Evolutionary conservation across 1,284 basidiomycete species (phyloP).

Genomic region (Fistulinella cinereoalba): DNA sequence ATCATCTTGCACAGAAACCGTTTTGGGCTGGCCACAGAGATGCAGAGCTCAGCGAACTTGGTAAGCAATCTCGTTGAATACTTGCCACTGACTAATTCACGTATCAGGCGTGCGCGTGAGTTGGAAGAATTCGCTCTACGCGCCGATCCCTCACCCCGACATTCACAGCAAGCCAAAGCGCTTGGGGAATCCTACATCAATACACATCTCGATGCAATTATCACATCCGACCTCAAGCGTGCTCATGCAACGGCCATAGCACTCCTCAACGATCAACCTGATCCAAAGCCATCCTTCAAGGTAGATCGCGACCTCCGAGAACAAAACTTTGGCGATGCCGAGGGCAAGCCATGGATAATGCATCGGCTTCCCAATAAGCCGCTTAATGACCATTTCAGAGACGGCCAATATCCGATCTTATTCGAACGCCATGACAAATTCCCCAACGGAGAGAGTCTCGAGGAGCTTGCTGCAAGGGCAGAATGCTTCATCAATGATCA

Average conservation of each 20-base stretch:
- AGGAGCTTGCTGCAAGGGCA: constrained; percentile 67
- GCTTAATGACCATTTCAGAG: constrained; percentile 49
- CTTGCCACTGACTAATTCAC: constrained; percentile 6
- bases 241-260: constrained; percentile 70
- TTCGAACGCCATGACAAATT: constrained; percentile 54
- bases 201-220: constrained; percentile 63
- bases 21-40: constrained; percentile 87
- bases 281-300: constrained; percentile 55
- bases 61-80: constrained; percentile 40
- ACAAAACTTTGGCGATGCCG: constrained; percentile 72
- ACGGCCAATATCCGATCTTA: constrained; percentile 51
- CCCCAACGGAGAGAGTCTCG: constrained; percentile 69
- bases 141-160: background rate
- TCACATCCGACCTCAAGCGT: constrained; percentile 78
- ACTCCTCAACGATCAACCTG: constrained; percentile 49
- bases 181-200: constrained; percentile 63
- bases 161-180: constrained; percentile 77
- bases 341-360: constrained; percentile 56
- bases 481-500: constrained; percentile 55
- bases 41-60: constrained; percentile 79
- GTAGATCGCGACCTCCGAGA: constrained; percentile 56
- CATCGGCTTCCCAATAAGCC: constrained; percentile 33
- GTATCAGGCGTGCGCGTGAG: constrained; percentile 65
- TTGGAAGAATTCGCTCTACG: background rate
- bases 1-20: constrained; percentile 36